These are phyloP conservation scores for Akanthomyces muscarius DNA, from an alignment of 2,329 filamentous ascomycete species.

Conservation along the genomic window DNA sequence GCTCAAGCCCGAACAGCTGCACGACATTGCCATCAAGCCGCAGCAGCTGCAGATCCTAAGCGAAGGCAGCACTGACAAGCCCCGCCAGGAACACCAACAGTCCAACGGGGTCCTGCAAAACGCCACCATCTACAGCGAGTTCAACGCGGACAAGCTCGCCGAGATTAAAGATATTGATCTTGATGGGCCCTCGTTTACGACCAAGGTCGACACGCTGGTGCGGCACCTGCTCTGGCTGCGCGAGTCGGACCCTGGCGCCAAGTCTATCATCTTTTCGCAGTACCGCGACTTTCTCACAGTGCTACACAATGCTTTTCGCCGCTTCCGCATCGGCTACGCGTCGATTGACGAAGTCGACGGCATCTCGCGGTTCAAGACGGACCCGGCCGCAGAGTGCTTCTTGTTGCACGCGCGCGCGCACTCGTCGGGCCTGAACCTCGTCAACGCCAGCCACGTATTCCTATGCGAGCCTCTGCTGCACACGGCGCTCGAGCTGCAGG, in stretches of 20 bases:
- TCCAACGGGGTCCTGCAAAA: slow-evolving; percentile 50
- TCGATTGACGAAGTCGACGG: slow-evolving; percentile 66
- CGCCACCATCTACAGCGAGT: slow-evolving; percentile 68
- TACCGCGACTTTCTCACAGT: slow-evolving; percentile 75
- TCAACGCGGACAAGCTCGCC: slow-evolving; percentile 65
- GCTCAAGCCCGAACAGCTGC: slow-evolving; percentile 64
- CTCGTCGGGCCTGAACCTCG: slow-evolving; percentile 82
- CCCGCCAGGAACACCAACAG: slow-evolving; percentile 20
- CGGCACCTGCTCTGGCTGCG: slow-evolving; percentile 84
- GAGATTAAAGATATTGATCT: slow-evolving; percentile 83
- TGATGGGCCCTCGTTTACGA: slow-evolving; percentile 70
- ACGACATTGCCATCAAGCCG: slow-evolving; percentile 81
- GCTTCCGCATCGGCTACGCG: slow-evolving; percentile 69
- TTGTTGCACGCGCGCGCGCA: slow-evolving; percentile 86
- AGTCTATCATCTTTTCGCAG: slow-evolving; percentile 93
- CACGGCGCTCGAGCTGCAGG: slow-evolving; percentile 88
- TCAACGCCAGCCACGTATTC: slow-evolving; percentile 91
- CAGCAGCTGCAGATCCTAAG: slow-evolving; percentile 63
- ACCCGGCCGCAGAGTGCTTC: slow-evolving; percentile 74
- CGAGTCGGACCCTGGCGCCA: slow-evolving; percentile 77
- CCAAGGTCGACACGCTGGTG: slow-evolving; percentile 80
- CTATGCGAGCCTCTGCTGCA: slow-evolving; percentile 92
- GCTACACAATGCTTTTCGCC: slow-evolving; percentile 63
- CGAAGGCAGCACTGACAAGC: slow-evolving; percentile 21
- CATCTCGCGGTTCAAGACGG: slow-evolving; percentile 70